phyloP scores from a whole-genome alignment of 352 stramenopile species.

The Globisporangium spiculum region DNA sequence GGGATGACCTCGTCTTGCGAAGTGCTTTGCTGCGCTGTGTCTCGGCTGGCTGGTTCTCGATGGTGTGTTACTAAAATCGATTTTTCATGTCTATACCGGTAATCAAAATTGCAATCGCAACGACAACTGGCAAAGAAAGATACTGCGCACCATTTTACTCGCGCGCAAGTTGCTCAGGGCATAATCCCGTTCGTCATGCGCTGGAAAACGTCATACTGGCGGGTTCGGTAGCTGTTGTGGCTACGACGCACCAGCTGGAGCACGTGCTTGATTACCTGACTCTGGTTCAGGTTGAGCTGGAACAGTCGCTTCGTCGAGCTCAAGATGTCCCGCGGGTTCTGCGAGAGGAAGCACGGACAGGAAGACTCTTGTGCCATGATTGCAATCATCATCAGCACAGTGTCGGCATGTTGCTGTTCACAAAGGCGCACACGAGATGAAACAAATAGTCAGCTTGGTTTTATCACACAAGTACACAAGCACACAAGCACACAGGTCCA shows the following conservation, averaged over 20 bases:
- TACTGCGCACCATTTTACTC: background rate
- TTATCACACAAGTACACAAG: background rate
- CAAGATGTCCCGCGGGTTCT: constrained; percentile 72
- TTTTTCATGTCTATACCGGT: constrained; percentile 3
- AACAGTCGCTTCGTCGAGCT: constrained; percentile 78
- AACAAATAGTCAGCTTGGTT: background rate
- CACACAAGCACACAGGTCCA: background rate
- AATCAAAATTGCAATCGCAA: constrained; percentile 8
- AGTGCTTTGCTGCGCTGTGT: background rate
- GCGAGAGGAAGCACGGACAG: constrained; percentile 94
- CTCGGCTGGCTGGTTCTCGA: background rate
- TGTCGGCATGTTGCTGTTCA: constrained; percentile 85
- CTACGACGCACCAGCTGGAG: constrained; percentile 86
- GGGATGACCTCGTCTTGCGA: background rate
- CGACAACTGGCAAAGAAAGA: constrained; percentile 4
- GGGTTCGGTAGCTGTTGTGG: constrained; percentile 89
- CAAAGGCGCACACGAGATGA: constrained; percentile 20
- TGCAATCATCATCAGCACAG: constrained; percentile 95
- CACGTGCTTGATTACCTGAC: constrained; percentile 88
- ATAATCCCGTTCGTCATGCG: constrained; percentile 91
- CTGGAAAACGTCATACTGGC: constrained; percentile 91
- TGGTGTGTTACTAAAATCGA: constrained; percentile 1
- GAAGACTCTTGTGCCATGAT: constrained; percentile 95
- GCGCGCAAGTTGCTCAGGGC: constrained; percentile 32
- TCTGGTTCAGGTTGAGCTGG: constrained; percentile 77